Percentiles rank a stretch among this genome's conserved stretches.
Conservation (phyloP, 2,329 filamentous ascomycete genomes). For the Claviceps fusiformis region DNA sequence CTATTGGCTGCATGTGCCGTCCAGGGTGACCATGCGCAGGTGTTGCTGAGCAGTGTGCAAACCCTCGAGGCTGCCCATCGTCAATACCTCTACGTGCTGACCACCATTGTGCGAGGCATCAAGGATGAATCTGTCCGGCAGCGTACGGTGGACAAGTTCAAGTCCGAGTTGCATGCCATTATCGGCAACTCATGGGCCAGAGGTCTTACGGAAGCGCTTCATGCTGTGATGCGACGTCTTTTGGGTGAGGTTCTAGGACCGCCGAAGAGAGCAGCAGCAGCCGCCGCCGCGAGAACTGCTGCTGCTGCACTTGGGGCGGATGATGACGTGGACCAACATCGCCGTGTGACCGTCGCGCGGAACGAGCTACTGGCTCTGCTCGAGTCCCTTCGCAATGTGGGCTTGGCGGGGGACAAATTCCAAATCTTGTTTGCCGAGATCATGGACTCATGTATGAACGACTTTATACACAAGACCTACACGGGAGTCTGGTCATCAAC, state of each 20-base stretch:
- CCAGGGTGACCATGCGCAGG: conserved; percentile 28
- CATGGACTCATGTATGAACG: conserved; percentile 51
- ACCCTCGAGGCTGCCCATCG: conserved; percentile 46
- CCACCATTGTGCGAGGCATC: conserved; percentile 35
- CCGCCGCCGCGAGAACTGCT: background rate
- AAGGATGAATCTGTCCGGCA: conserved; percentile 22
- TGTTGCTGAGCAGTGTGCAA: conserved; percentile 38
- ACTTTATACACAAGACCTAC: conserved; percentile 48
- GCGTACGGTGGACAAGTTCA: conserved; percentile 36
- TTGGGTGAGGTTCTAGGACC: conserved; percentile 35
- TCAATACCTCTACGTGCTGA: conserved; percentile 42
- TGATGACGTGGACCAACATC: conserved; percentile 5
- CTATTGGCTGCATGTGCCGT: conserved; percentile 34
- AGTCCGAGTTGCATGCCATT: conserved; percentile 48
- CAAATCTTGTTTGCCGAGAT: conserved; percentile 60
- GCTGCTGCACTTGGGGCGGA: background rate
- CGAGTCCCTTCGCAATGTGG: conserved; percentile 47
- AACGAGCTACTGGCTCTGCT: conserved; percentile 42
- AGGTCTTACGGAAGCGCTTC: conserved; percentile 39
- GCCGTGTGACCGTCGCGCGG: conserved; percentile 25
- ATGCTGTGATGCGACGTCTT: conserved; percentile 38
- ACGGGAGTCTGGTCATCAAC: conserved; percentile 43
- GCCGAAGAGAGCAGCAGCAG: background rate
- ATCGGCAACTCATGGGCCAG: conserved; percentile 48
- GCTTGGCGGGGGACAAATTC: conserved; percentile 54